Evolutionary conservation across 495 filamentous ascomycete species (phyloP), one percentile per base, ranked within the genome.

Genomic region (Talaromyces wortmannii): DNA sequence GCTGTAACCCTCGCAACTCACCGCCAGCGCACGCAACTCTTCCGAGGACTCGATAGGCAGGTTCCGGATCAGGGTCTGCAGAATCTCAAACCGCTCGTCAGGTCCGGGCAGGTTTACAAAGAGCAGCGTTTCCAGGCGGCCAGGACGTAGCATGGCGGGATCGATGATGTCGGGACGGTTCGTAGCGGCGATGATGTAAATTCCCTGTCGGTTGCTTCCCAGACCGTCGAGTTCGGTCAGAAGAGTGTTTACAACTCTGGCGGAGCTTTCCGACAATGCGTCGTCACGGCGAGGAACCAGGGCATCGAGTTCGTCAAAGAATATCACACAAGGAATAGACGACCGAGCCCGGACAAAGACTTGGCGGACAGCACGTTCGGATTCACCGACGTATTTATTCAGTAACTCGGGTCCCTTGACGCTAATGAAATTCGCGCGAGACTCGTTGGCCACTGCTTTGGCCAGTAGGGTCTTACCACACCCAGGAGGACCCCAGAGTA

Each of bases 151-250:
- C 84, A 98, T 97, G 6, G 94, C 94, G 1, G 89, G 84, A 65
- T 98, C 94, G 62, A 98, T 97, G 64, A 96, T 95, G 63, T 98
- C 94, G 2, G 92, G 92, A 1, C 94, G 73, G 64, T 98, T 98
- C 4, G 95, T 97, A 1, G 94, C 94, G 12, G 90, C 94, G 56
- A 98, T 87, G 30, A 98, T 88, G 67, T 95, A 97, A 61, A 98
- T 92, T 3, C 95, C 92, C 44, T 81, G 76, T 13, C 95, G 84
- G 53, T 83, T 87, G 55, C 79, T 83, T 8, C 75, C 75, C 12
- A 96, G 77, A 23, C 94, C 94, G 63, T 98, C 94, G 0, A 98
- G 79, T 69, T 98, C 94, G 1, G 94, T 97, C n/a, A 98, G 83
- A 0, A 98, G 77, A 11, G 94, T 95, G 67, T 97, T 98, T 56